Percentiles rank a stretch among this genome's conserved stretches.
phyloP scores from a whole-genome alignment of 1,284 basidiomycete genomes.

The Ganoderma sinense region DNA sequence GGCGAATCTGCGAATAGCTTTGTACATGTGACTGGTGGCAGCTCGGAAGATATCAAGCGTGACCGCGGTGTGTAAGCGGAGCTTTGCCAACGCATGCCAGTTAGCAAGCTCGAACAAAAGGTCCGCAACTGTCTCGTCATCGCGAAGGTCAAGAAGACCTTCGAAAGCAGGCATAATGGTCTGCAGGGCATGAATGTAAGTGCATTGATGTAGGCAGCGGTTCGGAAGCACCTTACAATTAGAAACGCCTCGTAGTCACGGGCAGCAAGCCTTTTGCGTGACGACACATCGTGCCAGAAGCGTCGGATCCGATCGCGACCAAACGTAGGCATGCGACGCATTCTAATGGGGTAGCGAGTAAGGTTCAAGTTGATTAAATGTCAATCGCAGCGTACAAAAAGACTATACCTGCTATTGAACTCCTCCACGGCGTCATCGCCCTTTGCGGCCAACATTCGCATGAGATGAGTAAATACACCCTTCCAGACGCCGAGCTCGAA shows the following conservation, averaged over 20 bases:
- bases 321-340: slow-evolving; percentile 40
- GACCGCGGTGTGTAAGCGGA: slow-evolving; percentile 39
- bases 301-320: slow-evolving; percentile 33
- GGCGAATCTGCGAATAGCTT: slow-evolving; percentile 31
- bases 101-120: slow-evolving; percentile 22
- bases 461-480: slow-evolving; percentile 13
- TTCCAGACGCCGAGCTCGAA: slow-evolving; percentile 47
- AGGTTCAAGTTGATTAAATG: neutral
- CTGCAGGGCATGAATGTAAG: neutral
- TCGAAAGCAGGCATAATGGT: neutral
- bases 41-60: slow-evolving; percentile 32
- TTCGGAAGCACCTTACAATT: neutral
- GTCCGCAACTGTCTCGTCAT: slow-evolving; percentile 11
- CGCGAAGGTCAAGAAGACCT: neutral
- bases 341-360: neutral
- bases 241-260: too few relatives aligned
- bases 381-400: neutral
- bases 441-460: slow-evolving; percentile 16
- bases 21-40: slow-evolving; percentile 30
- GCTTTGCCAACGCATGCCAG: slow-evolving; percentile 40
- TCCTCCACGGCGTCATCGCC: neutral
- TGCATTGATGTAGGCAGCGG: too few relatives aligned
- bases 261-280: slow-evolving; percentile 40
- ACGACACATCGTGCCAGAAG: slow-evolving; percentile 31
- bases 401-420: slow-evolving; percentile 3